Conservation (phyloP, 164 flowering plant genomes). For the Saururus chinensis region DNA sequence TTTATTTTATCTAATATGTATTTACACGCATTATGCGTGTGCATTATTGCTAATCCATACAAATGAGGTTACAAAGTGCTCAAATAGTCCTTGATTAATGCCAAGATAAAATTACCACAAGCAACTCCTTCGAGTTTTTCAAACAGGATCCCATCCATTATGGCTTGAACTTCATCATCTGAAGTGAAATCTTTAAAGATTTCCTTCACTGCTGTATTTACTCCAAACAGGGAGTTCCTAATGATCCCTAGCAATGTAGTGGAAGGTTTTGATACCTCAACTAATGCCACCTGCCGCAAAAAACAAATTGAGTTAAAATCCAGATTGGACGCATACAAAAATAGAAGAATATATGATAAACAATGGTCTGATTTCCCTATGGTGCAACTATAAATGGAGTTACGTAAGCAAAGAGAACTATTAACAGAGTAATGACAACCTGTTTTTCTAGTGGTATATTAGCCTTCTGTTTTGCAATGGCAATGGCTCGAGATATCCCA, state of each 20-base stretch:
- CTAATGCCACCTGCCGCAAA: constrained; percentile 67
- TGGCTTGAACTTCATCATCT: constrained; percentile 69
- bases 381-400: no score
- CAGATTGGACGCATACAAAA: not conserved
- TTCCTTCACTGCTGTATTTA: constrained; percentile 41
- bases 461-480: constrained; percentile 87
- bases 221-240: constrained; percentile 50
- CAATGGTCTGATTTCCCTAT: no score
- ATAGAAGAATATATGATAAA: no score
- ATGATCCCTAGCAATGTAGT: constrained; percentile 57
- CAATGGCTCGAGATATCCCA: constrained; percentile 78
- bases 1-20: no score
- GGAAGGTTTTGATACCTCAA: constrained; percentile 67
- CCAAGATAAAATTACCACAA: constrained; percentile 31
- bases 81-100: constrained; percentile 57
- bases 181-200: constrained; percentile 43
- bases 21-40: no score
- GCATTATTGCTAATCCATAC: no score
- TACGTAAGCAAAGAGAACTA: no score
- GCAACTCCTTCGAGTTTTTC: constrained; percentile 46
- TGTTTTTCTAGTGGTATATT: constrained; percentile 60
- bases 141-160: constrained; percentile 85
- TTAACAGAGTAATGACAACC: no score
- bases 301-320: no score
- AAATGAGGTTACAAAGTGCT: no score